Conservation (phyloP, 306 rosid genomes). For the Fagus sylvatica region DNA sequence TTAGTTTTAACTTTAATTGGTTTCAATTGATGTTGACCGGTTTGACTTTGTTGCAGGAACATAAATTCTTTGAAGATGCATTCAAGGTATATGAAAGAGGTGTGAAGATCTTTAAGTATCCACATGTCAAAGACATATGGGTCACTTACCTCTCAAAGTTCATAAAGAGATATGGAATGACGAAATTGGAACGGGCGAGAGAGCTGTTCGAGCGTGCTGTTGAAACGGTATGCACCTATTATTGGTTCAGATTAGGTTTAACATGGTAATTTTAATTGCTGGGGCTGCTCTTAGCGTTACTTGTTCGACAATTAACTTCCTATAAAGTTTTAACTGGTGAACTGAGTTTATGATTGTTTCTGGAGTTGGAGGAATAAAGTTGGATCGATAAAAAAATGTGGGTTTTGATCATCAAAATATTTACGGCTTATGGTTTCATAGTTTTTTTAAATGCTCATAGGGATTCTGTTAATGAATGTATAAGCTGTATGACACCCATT, state of each 20-base stretch:
- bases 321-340: conserved; percentile 18
- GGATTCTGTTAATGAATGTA: not conserved
- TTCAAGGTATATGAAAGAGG: conserved; percentile 98
- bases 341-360: not conserved
- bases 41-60: conserved; percentile 76
- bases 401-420: not conserved
- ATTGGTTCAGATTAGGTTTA: not conserved
- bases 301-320: not conserved
- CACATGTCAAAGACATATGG: conserved; percentile 95
- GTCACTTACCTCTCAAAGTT: conserved; percentile 86
- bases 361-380: not conserved
- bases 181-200: conserved; percentile 89
- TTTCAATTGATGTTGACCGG: conserved; percentile 28
- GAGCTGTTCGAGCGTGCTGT: conserved; percentile 92
- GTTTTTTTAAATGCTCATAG: not conserved
- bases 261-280: not conserved
- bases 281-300: not conserved
- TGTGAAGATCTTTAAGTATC: conserved; percentile 91
- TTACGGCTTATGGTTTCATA: not conserved
- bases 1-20: conserved; percentile 13
- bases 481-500: not conserved
- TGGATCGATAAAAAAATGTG: not conserved
- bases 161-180: conserved; percentile 86
- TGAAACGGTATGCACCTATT: conserved; percentile 56
- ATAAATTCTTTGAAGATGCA: conserved; percentile 93